Conservation (phyloP, 1,139 yeast species). For the Hanseniaspora sp. region DNA sequence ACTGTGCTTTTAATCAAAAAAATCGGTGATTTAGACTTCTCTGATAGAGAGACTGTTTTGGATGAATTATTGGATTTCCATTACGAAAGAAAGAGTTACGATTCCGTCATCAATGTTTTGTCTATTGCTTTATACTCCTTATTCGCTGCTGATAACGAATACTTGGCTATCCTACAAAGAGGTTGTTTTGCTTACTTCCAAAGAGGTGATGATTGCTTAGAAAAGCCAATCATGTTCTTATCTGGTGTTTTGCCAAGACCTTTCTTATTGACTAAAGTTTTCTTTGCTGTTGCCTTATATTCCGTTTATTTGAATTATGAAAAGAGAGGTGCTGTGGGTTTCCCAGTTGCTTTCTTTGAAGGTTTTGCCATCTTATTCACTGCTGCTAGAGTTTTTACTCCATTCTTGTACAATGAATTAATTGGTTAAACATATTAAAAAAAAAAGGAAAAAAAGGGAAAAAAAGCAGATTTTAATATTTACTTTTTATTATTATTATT, state of each 20-base stretch:
- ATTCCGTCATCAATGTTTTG: conserved; percentile 76
- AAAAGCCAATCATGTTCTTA: conserved; percentile 71
- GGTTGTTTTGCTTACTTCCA: conserved; percentile 85
- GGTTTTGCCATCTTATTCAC: conserved; percentile 58
- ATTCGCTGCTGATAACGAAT: conserved; percentile 71
- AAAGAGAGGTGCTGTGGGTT: conserved; percentile 53
- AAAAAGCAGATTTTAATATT: too few relatives aligned
- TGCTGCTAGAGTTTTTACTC: conserved; percentile 70
- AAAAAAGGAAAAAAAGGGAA: not conserved
- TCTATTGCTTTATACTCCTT: conserved; percentile 82
- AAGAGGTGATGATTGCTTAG: conserved; percentile 70
- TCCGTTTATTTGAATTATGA: conserved; percentile 59
- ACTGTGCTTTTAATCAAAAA: conserved; percentile 50
- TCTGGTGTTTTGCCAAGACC: conserved; percentile 77
- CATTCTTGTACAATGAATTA: conserved; percentile 44
- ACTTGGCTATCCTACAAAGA: conserved; percentile 58
- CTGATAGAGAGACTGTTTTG: conserved; percentile 45
- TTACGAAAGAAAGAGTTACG: conserved; percentile 62
- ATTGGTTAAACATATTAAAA: conserved; percentile 23
- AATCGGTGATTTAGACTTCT: conserved; percentile 44
- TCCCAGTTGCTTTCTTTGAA: conserved; percentile 64
- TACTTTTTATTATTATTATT: too few relatives aligned
- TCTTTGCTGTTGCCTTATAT: conserved; percentile 82
- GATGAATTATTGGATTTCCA: conserved; percentile 57
- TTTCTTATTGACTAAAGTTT: conserved; percentile 63